Evolutionary conservation across 2,329 filamentous ascomycete species (phyloP), one percentile per base, ranked within the genome.

Genomic region (Dichotomopilus funicola): DNA sequence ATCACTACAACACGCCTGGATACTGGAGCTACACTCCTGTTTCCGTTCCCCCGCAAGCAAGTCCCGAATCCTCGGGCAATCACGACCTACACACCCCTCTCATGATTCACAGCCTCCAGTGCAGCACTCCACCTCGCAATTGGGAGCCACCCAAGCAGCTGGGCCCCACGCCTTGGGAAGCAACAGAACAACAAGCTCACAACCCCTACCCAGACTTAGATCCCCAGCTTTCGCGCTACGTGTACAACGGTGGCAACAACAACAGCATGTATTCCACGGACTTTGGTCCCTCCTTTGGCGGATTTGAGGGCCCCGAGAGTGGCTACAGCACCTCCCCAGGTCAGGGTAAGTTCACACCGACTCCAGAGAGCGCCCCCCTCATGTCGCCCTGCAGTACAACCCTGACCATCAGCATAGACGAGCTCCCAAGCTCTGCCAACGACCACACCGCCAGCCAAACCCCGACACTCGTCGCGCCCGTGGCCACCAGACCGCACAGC

Each of bases 351-450:
- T 34, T 2, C 48, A 44, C 12, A 35, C 60, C 50, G 9, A 55
- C 52, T 2, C 54, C 55, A 1, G 60, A 62, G 9, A 58, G 57
- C 52, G 33, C 40, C 35, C 52, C 51, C 10, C 46, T 55, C 0
- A n/a, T 61, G 19, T 63, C 63, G 12, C 59, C 63, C 0, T 60
- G 59, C 55, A 63, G 56, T 55, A 58, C 62, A n/a, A 55, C 61
- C 2, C 54, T 61, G n/a, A 49, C 47, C 27, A 40, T 57, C 33
- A 50, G 56, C 35, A 33, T 44, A n/a, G 60, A 60, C 2, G 54
- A 51, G 5, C 27, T 54, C 27, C 37, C 54, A 11, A 60, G 56
- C 33, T 44, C 56, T 31, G 34, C 49, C 6, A 43, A 41, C 6
- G 40, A 40, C 5, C 38, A 34, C 2, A 27, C 11, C 6, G 6